Evolutionary conservation across 2,329 filamentous ascomycete genomes (phyloP).

Genomic region (Rhytidhysteron rufulum): DNA sequence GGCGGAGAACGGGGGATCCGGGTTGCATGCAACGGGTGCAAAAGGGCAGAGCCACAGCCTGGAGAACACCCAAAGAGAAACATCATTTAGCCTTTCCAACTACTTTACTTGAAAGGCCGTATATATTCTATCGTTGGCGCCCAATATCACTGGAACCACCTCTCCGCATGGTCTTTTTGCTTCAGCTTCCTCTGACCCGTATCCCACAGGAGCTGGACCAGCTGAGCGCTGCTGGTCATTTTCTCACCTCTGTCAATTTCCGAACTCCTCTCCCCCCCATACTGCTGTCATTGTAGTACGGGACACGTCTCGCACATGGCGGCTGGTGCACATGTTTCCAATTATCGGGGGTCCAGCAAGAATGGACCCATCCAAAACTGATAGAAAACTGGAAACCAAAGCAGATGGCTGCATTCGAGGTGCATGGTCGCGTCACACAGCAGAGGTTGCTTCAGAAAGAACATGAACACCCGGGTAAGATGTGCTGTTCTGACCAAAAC

Average conservation of each 20-base stretch:
- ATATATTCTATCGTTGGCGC: conserved; percentile 25
- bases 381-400: conserved; percentile 16
- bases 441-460: conserved; percentile 14
- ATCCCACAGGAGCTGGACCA: conserved; percentile 12
- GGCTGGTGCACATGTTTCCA: conserved; percentile 17
- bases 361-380: conserved; percentile 17
- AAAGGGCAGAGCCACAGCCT: conserved; percentile 19
- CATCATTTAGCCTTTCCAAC: conserved; percentile 30
- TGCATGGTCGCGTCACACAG: conserved; percentile 24
- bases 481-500: conserved; percentile 8
- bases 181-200: conserved; percentile 25
- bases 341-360: conserved; percentile 16
- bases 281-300: conserved; percentile 14
- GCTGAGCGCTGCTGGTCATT: conserved; percentile 7
- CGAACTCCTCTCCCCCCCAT: conserved; percentile 8
- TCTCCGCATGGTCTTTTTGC: conserved; percentile 14
- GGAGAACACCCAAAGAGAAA: conserved; percentile 21
- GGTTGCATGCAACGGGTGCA: conserved; percentile 19
- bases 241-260: too few relatives aligned
- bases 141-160: conserved; percentile 21
- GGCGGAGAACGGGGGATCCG: conserved; percentile 21
- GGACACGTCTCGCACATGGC: conserved; percentile 29
- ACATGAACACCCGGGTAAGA: conserved; percentile 8
- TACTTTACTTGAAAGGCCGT: conserved; percentile 29
- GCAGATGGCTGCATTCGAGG: conserved; percentile 11